Evolutionary conservation across 2,329 filamentous ascomycete genomes (phyloP), one percentile per base, ranked within the genome.

Genomic region (Aspergillus cejpii): DNA sequence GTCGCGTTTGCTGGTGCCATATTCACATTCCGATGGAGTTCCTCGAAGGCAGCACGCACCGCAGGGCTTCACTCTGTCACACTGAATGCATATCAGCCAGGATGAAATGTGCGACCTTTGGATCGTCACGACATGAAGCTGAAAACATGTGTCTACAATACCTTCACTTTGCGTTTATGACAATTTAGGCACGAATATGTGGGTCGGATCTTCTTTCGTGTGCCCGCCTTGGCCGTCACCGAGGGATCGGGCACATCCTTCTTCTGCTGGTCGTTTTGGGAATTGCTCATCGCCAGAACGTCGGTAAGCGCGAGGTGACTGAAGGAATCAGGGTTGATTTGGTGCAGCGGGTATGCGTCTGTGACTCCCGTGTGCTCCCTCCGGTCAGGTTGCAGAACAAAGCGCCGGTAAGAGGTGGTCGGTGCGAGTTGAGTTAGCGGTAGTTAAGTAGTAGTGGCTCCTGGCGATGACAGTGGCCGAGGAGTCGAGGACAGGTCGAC

Each of bases 81-180:
- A 63, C 60, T 61, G 36, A 34, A 27, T 10, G 17, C 8, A 27
- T 26, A 23, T 19, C 8, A 15, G 43, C 7, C 7, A 21, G 36
- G 27, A 11, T 8, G 14, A 26, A n/a, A 24, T 17, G 5, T 12
- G 19, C 29, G 17, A 21, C 23, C 19, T 23, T 15, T 26, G 19
- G 26, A 24, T 37, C 15, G n/a, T 11, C 34, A 27, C 14, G 15
- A 14, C 19, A 26, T 14, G 12, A 14, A 24, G 26, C 21, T 21
- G 23, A 24, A 45, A 11, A 24, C 23, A 8, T 24, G 23, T 8
- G 8, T 33, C 28, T 33, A 29, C 24, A 14, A 19, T 55, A 63
- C 60, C 56, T 63, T 63, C n/a, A 63, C 58, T 53, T 63, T 63
- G 41, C 60, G 58, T 50, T 57, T 62, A 39, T 60, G 57, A 43